Evolutionary conservation across 176 grass and related monocot species (phyloP), one percentile per base, ranked within the genome.

Genomic region (Oryza meyeriana): DNA sequence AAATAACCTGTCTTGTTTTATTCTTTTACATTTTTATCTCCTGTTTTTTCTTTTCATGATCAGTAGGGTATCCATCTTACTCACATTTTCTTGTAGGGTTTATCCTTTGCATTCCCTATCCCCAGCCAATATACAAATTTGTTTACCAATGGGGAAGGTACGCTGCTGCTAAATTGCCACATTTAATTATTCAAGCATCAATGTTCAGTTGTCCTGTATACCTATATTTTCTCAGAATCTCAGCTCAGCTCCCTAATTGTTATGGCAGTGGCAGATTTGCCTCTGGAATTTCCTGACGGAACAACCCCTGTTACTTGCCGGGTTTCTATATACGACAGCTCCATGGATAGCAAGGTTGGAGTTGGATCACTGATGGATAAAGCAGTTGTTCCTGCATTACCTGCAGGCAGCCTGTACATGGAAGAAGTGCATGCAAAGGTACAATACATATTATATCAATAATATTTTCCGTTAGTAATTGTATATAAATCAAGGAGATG

Each of bases 391-490:
- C 96, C 96, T 81, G 79, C 91, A 29, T 83, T 99, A 45, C 90
- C 93, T 70, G 33, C 85, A 67, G 96, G 96, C 69, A 95, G 87
- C 76, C 74, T 99, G 40, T 99, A 99, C 79, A 99, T 99, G 96
- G 96, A 99, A 87, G 96, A 99, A 69, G 83, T 99, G 75, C 96
- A 95, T 35, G 93, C 91, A 0, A 99, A 95, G 91, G 96, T 99
- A 76, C 74, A 66, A 66, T 40, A 27, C 30, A 2, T 78, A 64
- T 74, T 77, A 59, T 65, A 28, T 86, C 26, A 30, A 31, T 48
- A 48, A 71, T 70, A 66, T 85, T 76, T 75, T 24, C 18, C 38
- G 28, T 80, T 80, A 73, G 13, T 69, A 41, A 17, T 66, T n/a
- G 55, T 59, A 30, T 78, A 10, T 38, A 66, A 67, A 30, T 7